Evolutionary conservation across 371 early-diverging fungal genomes (phyloP).

Genomic region (Mortierella sp.): DNA sequence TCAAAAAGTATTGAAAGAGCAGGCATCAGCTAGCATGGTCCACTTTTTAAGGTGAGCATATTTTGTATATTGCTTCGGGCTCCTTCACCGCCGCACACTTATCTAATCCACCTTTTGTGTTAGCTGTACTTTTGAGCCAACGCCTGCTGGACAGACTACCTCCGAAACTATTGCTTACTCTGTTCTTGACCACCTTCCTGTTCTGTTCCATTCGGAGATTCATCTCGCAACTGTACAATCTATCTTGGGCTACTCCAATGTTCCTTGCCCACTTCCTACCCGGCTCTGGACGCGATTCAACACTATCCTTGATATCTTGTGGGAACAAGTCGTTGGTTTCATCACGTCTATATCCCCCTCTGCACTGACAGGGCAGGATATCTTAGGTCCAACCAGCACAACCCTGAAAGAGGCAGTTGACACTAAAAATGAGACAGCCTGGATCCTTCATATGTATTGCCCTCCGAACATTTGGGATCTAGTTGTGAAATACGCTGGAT

Average conservation of each 20-base stretch:
- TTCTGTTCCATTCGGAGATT: slow-evolving; percentile 29
- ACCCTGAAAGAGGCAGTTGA: slow-evolving; percentile 13
- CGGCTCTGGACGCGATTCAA: slow-evolving; percentile 38
- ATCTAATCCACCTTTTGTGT: neutral
- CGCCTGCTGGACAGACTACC: neutral
- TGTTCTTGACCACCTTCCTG: neutral
- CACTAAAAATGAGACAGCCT: neutral
- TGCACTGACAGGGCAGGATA: neutral
- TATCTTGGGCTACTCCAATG: slow-evolving; percentile 20
- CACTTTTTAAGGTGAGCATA: slow-evolving; percentile 36
- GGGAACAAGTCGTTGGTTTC: slow-evolving; percentile 15
- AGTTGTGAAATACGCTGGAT: neutral
- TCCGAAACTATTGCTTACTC: neutral
- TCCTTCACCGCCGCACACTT: neutral
- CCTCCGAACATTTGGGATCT: slow-evolving; percentile 2
- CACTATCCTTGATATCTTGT: slow-evolving; percentile 7
- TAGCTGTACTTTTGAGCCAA: slow-evolving; percentile 23
- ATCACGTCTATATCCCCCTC: neutral
- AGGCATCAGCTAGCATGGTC: slow-evolving; percentile 21
- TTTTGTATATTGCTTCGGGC: neutral
- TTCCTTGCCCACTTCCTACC: slow-evolving; percentile 39
- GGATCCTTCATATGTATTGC: slow-evolving; percentile 23
- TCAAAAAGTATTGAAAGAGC: slow-evolving; percentile 39
- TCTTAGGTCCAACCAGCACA: neutral
- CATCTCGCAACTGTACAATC: slow-evolving; percentile 21